Percentiles rank a stretch among this genome's conserved stretches.
These are phyloP conservation scores for Entamoeba invadens DNA, from an alignment of 208 protist genomes.

Conservation along the genomic window DNA sequence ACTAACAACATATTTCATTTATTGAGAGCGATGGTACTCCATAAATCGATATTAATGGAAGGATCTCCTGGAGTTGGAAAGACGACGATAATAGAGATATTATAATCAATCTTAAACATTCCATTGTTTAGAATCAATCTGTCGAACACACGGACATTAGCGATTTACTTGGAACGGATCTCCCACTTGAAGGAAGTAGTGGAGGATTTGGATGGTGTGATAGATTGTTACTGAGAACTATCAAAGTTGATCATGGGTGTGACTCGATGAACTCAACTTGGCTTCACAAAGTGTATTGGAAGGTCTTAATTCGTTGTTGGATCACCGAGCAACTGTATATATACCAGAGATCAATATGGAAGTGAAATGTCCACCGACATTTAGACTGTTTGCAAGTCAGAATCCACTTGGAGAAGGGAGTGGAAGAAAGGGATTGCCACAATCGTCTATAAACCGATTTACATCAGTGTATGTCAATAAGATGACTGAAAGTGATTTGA, in stretches of 20 bases:
- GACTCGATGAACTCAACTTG: slow-evolving; percentile 99
- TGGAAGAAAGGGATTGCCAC: slow-evolving; percentile 92
- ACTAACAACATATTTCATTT: slow-evolving; percentile 79
- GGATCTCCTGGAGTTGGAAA: slow-evolving; percentile 64
- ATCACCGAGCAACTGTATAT: slow-evolving; percentile 78
- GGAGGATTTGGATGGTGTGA: slow-evolving; percentile 83
- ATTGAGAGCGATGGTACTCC: slow-evolving; percentile 59
- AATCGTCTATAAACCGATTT: slow-evolving; percentile 99
- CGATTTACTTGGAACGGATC: slow-evolving; percentile 68
- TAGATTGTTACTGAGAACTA: slow-evolving; percentile 79
- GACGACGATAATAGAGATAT: slow-evolving; percentile 82
- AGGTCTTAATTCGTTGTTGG: slow-evolving; percentile 97
- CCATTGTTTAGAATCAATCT: slow-evolving; percentile 96
- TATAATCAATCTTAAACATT: slow-evolving; percentile 60
- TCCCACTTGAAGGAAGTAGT: slow-evolving; percentile 47
- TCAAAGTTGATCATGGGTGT: slow-evolving; percentile 80
- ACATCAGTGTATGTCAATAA: slow-evolving; percentile 59
- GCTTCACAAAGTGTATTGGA: slow-evolving; percentile 95
- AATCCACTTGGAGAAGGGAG: slow-evolving; percentile 78
- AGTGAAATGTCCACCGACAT: slow-evolving; percentile 56
- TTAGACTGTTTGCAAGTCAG: slow-evolving; percentile 96
- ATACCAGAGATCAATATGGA: slow-evolving; percentile 61
- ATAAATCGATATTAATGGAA: slow-evolving; percentile 86
- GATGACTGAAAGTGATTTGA: slow-evolving; percentile 14
- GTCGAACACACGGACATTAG: slow-evolving; percentile 99